A percentile compares a stretch with the other conserved stretches of the same genome.
Conservation (phyloP, 2,329 filamentous ascomycete species). For the Colletotrichum siamense region DNA sequence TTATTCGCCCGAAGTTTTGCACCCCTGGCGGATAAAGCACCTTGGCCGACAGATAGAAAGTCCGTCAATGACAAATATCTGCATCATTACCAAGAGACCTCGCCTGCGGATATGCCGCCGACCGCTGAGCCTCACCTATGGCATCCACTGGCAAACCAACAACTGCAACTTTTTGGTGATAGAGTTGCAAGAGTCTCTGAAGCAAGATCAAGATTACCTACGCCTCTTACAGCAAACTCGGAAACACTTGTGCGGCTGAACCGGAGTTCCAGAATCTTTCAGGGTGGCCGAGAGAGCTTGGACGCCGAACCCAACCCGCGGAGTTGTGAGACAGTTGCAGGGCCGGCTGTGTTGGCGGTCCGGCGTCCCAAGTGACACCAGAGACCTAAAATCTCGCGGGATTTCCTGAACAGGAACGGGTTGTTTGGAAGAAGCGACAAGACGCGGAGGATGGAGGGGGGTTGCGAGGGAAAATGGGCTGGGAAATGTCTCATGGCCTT, state of each 20-base stretch:
- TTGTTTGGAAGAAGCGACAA: not conserved
- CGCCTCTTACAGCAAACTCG: not conserved
- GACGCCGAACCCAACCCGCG: not conserved
- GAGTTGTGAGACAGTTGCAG: conserved; percentile 20
- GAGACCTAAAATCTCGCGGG: not conserved
- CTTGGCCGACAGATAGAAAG: not conserved
- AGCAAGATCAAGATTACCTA: not conserved
- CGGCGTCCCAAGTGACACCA: conserved; percentile 2
- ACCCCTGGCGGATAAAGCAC: not conserved
- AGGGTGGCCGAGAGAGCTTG: not conserved
- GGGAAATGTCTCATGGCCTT: conserved; percentile 1
- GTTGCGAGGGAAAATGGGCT: not conserved
- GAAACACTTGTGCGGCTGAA: conserved; percentile 5
- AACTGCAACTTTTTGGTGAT: not conserved
- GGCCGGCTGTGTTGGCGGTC: conserved; percentile 2
- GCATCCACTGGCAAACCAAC: not conserved
- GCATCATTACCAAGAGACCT: not conserved
- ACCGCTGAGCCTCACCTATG: not conserved
- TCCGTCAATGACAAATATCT: conserved; percentile 10
- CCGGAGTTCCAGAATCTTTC: conserved; percentile 17
- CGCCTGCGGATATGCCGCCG: not conserved
- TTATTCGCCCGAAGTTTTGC: conserved; percentile 16
- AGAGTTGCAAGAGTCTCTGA: not conserved
- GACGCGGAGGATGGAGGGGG: not conserved
- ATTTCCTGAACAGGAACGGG: conserved; percentile 8